Percentiles rank a stretch among this genome's conserved stretches.
Evolutionary conservation across 2,329 filamentous ascomycete species (phyloP).

Genomic region (Beauveria bassiana): DNA sequence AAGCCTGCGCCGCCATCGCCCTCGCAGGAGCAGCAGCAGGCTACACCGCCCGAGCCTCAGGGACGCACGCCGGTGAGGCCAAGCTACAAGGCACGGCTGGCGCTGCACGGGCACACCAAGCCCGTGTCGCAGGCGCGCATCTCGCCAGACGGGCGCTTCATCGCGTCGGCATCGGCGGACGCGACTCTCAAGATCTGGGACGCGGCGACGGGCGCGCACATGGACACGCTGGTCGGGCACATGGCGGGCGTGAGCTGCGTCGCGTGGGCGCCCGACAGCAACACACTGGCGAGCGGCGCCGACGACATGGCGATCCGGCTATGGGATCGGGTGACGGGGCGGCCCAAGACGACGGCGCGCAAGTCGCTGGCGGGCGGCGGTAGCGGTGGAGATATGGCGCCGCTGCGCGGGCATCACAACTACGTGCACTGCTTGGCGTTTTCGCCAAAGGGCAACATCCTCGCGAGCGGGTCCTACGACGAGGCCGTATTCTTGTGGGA

Average conservation of each 20-base stretch:
- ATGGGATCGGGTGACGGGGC: slow-evolving; percentile 67
- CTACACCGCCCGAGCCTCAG: slow-evolving; percentile 20
- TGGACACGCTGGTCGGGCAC: slow-evolving; percentile 88
- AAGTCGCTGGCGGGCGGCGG: slow-evolving; percentile 38
- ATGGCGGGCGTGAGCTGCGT: slow-evolving; percentile 87
- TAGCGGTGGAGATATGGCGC: slow-evolving; percentile 36
- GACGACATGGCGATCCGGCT: slow-evolving; percentile 95
- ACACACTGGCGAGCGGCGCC: slow-evolving; percentile 79
- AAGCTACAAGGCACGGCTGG: slow-evolving; percentile 61
- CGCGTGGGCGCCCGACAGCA: slow-evolving; percentile 88
- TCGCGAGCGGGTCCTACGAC: slow-evolving; percentile 92
- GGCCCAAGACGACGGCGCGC: slow-evolving; percentile 41
- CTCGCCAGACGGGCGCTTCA: slow-evolving; percentile 82
- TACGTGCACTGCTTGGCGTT: slow-evolving; percentile 93
- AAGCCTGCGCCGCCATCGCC: neutral
- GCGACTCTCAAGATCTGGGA: slow-evolving; percentile 90
- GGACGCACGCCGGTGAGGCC: slow-evolving; percentile 45
- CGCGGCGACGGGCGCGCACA: slow-evolving; percentile 64
- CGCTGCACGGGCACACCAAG: slow-evolving; percentile 68
- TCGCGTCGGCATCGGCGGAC: slow-evolving; percentile 86
- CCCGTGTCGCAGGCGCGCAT: slow-evolving; percentile 81
- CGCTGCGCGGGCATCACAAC: slow-evolving; percentile 83
- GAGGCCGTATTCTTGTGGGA: slow-evolving; percentile 98
- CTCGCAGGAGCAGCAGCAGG: slow-evolving; percentile 16
- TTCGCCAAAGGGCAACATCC: slow-evolving; percentile 95